Evolutionary conservation across 2,329 filamentous ascomycete species (phyloP), one percentile per base, ranked within the genome.

Genomic region (Passalora sequoiae): DNA sequence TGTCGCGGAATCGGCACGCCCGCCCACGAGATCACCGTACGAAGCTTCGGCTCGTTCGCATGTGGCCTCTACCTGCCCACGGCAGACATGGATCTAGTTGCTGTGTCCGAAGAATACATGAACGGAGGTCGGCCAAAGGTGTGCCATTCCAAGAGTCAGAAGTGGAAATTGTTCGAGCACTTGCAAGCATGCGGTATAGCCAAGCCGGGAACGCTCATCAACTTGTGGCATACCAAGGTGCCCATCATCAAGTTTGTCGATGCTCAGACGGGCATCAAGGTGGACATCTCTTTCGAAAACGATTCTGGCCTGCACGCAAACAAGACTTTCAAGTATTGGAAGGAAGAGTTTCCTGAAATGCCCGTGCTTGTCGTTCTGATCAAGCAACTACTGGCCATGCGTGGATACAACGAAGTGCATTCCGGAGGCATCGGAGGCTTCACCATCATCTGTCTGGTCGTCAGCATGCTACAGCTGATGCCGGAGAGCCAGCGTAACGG

Each of bases 261-360:
- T 60, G 74, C 70, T 42, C 59, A 76, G 40, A 96, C 89, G 1
- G 82, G 81, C 9, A 71, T 98, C 40, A 86, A 85, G 55, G 84
- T 97, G 9, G 92, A 98, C 62, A 77, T 98, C 9, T 97, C 89
- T 0, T 96, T 98, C 61, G 91, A 98, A 67, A 97, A 96, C 60
- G 68, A 83, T 25, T 86, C 84, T 30, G 92, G 92, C 8, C 69
- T 96, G 7, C 68, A 76, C 13, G 91, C 92, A 2, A 84, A 92
- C 58, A 69, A 81, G 13, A 96, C 88, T 0, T 95, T 96, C 62
- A 66, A 80, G 41, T 64, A 71, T 0, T 98, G 92, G 92, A 89
- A 86, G 65, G 57, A 71, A 10, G 71, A 83, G 40, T 95, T 84
- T 53, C 89, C 91, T 1, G 80, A 81, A 6, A 89, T 97, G 86